These are phyloP conservation scores for Eremothecium coryli DNA, from an alignment of 1,139 yeast genomes.

Conservation along the genomic window DNA sequence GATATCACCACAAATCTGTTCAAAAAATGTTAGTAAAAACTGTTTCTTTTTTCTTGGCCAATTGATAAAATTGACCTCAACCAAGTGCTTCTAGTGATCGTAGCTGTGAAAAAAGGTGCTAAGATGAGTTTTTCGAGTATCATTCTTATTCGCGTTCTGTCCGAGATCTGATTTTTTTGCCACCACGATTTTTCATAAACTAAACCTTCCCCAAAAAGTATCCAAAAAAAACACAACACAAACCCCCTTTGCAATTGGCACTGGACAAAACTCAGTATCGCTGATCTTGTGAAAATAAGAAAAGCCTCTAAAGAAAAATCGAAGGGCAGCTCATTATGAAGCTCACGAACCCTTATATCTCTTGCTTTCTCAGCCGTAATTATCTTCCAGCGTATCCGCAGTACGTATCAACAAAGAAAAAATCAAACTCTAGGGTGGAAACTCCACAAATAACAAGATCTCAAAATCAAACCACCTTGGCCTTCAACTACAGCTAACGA, in stretches of 20 bases:
- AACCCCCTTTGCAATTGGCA: background rate
- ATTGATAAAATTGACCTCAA: background rate
- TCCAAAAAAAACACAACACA: background rate
- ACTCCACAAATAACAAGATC: background rate
- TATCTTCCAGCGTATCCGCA: too few species aligned
- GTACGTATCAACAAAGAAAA: background rate
- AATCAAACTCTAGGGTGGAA: background rate
- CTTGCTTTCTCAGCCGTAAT: background rate
- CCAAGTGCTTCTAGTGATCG: too few species aligned
- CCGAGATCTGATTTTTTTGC: background rate
- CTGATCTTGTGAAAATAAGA: too few species aligned
- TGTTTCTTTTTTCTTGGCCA: background rate
- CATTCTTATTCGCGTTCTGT: background rate
- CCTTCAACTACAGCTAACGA: background rate
- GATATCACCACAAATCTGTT: conserved; percentile 79
- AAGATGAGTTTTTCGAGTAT: background rate
- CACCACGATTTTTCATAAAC: background rate
- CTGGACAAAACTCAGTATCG: background rate
- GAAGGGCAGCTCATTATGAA: too few species aligned
- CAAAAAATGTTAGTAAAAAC: background rate
- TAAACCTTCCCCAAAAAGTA: background rate
- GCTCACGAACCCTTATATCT: too few species aligned
- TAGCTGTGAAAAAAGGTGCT: background rate
- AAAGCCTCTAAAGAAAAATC: too few species aligned
- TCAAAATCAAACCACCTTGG: too few species aligned